These are phyloP conservation scores for Echria macrotheca DNA, from an alignment of 495 filamentous ascomycete genomes.

Conservation along the genomic window DNA sequence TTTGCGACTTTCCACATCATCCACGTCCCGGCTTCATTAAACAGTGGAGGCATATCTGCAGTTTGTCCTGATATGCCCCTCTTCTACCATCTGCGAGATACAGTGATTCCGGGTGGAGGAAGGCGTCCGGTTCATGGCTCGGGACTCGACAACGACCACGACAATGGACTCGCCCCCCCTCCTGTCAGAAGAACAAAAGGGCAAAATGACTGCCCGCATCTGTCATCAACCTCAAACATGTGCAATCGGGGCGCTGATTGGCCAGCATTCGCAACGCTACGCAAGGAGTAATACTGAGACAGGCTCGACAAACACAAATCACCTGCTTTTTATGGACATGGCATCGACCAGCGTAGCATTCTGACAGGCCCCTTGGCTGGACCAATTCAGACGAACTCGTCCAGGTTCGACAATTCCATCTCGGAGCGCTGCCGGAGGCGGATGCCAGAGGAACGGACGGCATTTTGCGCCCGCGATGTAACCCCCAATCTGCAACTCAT, in stretches of 20 bases:
- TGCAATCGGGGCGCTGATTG: conserved; percentile 2
- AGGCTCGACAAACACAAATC: neutral
- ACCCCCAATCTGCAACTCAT: conserved; percentile 5
- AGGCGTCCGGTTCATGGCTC: no score
- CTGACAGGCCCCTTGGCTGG: no score
- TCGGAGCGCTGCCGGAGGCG: no score
- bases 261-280: neutral
- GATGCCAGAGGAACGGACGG: no score
- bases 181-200: no score
- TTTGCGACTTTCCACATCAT: conserved; percentile 12
- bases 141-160: no score
- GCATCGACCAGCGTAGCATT: neutral
- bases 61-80: no score
- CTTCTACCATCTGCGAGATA: no score
- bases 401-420: no score
- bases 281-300: neutral
- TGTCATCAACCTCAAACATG: conserved; percentile 22
- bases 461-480: conserved; percentile 9
- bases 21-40: conserved; percentile 14
- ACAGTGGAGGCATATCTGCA: conserved; percentile 3
- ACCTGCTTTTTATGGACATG: neutral
- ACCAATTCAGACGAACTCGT: no score
- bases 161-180: conserved; percentile 5
- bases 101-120: no score
- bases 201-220: neutral